Evolutionary conservation across 148 eudicot genomes (phyloP).

Genomic region (Arctostaphylos glauca): DNA sequence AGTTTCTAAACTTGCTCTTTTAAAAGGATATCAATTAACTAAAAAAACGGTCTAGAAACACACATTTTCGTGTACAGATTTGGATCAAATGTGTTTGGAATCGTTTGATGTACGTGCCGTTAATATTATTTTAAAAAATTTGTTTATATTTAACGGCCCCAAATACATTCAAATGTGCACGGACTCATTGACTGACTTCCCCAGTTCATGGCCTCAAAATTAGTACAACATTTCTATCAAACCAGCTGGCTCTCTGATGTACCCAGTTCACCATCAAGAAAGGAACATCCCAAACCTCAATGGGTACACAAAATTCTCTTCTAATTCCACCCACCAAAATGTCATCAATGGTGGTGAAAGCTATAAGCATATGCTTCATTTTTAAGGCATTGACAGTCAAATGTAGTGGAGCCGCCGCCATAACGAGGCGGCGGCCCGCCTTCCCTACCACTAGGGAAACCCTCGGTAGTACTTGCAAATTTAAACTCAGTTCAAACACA

Average conservation of each 20-base stretch:
- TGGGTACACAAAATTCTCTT: not conserved
- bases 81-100: too few species aligned
- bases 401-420: not conserved
- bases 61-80: too few species aligned
- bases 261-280: not conserved
- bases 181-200: not conserved
- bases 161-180: too few species aligned
- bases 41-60: too few species aligned
- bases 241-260: not conserved
- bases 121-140: too few species aligned
- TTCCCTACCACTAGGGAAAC: not conserved
- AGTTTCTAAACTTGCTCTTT: not conserved
- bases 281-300: not conserved
- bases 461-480: not conserved
- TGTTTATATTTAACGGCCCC: too few species aligned
- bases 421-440: not conserved
- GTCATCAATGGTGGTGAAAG: too few species aligned
- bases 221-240: not conserved
- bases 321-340: not conserved
- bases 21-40: not conserved
- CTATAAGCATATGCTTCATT: too few species aligned
- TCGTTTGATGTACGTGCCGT: too few species aligned
- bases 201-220: not conserved
- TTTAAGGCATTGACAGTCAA: not conserved
- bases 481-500: not conserved